Conservation (phyloP, 305 asterid species). For the Fraxinus greggii region DNA sequence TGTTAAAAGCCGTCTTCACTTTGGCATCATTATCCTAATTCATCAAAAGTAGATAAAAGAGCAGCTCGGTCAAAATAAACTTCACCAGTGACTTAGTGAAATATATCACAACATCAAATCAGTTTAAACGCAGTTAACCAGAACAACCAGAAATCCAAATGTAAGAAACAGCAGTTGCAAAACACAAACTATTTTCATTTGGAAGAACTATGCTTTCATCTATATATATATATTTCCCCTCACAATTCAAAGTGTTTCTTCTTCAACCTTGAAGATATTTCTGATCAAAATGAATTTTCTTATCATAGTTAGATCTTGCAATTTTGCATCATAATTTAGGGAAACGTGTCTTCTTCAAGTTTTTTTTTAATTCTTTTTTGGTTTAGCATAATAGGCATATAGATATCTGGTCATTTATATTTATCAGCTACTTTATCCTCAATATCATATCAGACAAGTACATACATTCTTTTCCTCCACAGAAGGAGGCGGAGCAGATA, state of each 20-base stretch:
- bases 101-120: neutral
- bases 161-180: neutral
- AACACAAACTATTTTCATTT: neutral
- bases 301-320: conserved; percentile 1
- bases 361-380: neutral
- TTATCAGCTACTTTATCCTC: neutral
- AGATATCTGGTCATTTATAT: neutral
- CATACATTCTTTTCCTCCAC: conserved; percentile 85
- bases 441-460: conserved; percentile 10
- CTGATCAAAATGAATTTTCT: conserved; percentile 1
- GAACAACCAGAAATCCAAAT: neutral
- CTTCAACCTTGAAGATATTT: neutral
- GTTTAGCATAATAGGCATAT: neutral
- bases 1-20: conserved; percentile 91
- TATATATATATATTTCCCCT: neutral
- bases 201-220: conserved; percentile 6
- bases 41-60: conserved; percentile 28
- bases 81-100: neutral
- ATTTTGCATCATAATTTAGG: neutral
- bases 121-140: neutral
- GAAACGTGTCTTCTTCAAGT: neutral
- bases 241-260: conserved; percentile 8
- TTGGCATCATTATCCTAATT: conserved; percentile 79
- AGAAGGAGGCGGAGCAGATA: conserved; percentile 80
- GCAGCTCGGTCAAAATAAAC: neutral